These are phyloP conservation scores for Rutidosis leptorrhynchoides DNA, from an alignment of 129 eudicot species.

Conservation along the genomic window DNA sequence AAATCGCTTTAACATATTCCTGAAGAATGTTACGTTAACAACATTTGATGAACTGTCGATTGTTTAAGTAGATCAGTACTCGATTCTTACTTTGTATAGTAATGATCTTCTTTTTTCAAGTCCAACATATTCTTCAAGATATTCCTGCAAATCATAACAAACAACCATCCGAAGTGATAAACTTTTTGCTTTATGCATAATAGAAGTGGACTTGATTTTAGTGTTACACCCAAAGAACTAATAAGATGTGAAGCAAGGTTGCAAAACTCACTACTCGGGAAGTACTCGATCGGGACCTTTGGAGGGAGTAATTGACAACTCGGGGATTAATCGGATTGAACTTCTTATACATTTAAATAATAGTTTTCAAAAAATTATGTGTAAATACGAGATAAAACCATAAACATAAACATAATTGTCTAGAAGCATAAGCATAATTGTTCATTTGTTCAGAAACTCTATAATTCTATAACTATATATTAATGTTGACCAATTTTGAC, in stretches of 20 bases:
- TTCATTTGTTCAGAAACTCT: too few relatives aligned
- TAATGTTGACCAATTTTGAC: too few relatives aligned
- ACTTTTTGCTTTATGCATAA: not conserved
- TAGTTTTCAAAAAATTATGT: too few relatives aligned
- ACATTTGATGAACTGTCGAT: not conserved
- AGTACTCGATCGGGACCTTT: too few relatives aligned
- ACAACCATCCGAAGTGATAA: not conserved
- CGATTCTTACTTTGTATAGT: constrained; percentile 64
- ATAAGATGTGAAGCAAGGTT: not conserved
- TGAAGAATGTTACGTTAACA: constrained; percentile 32
- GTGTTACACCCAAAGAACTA: not conserved
- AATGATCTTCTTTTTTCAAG: constrained; percentile 59
- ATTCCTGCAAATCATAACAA: constrained; percentile 53
- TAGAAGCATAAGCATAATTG: too few relatives aligned
- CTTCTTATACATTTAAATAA: too few relatives aligned
- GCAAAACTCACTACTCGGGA: too few relatives aligned
- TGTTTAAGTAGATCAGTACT: constrained; percentile 9
- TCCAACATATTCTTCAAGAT: constrained; percentile 82
- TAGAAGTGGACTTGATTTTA: not conserved
- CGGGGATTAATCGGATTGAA: too few relatives aligned
- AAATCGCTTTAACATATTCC: constrained; percentile 87
- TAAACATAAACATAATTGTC: too few relatives aligned
- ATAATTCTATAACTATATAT: too few relatives aligned
- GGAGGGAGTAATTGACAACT: too few relatives aligned
- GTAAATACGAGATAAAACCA: too few relatives aligned